Conservation (phyloP, 1,284 basidiomycete genomes). For the Boletus mariae region DNA sequence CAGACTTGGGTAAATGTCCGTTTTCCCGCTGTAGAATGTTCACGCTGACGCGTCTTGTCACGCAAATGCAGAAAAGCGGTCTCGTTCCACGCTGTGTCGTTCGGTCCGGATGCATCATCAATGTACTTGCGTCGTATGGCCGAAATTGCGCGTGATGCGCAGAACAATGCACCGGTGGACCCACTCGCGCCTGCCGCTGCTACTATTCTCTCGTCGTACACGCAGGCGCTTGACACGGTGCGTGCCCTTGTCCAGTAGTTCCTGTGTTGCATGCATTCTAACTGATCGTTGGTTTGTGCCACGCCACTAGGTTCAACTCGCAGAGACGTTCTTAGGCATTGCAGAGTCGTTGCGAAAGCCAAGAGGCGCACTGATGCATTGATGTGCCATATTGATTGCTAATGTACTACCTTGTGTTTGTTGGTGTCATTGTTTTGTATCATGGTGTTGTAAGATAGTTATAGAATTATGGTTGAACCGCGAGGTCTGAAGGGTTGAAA, state of each 20-base stretch:
- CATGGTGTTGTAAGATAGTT: not conserved
- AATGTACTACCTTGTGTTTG: not conserved
- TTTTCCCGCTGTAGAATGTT: rapidly evolving
- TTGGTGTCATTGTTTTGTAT: not conserved
- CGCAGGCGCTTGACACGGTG: constrained; percentile 53
- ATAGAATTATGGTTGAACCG: not conserved
- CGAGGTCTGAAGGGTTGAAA: too few relatives aligned
- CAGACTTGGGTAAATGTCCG: constrained; percentile 42
- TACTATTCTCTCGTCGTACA: constrained; percentile 47
- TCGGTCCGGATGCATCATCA: constrained; percentile 40
- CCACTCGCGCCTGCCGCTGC: constrained; percentile 38
- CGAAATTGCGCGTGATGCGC: constrained; percentile 48
- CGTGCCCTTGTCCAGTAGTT: constrained; percentile 11
- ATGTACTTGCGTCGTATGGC: constrained; percentile 48
- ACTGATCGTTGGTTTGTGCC: not conserved
- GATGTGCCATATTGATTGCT: not conserved
- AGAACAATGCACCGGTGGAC: constrained; percentile 45
- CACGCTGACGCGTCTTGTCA: constrained; percentile 1
- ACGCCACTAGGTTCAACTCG: constrained; percentile 45
- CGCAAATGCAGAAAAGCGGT: constrained; percentile 44
- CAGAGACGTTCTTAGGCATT: constrained; percentile 60
- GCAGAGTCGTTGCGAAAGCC: constrained; percentile 58
- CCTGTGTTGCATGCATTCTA: not conserved
- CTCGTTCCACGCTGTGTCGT: constrained; percentile 58
- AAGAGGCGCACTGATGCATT: constrained; percentile 45